phyloP scores from a whole-genome alignment of 768 basidiomycete genomes.

The Phylloporus rhodoxanthus region DNA sequence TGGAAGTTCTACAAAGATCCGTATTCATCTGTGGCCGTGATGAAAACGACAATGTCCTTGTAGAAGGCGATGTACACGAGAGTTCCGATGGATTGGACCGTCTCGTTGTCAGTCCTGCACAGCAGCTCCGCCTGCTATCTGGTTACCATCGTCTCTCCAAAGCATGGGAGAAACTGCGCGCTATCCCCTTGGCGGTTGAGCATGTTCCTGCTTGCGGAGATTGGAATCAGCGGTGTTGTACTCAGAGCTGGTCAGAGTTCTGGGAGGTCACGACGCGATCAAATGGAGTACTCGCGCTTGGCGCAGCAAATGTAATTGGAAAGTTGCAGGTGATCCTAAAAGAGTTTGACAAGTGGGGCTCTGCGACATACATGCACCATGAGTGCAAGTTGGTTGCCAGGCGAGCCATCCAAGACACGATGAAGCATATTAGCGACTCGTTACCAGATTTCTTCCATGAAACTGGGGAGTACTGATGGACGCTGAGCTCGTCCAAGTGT shows the following conservation, averaged over 20 bases:
- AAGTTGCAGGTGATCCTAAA: constrained; percentile 55
- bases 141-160: constrained; percentile 65
- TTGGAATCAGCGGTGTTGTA: constrained; percentile 70
- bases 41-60: constrained; percentile 9
- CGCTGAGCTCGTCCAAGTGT: background rate
- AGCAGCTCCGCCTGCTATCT: constrained; percentile 60
- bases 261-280: constrained; percentile 71
- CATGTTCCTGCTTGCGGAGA: constrained; percentile 59
- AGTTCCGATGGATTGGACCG: constrained; percentile 37
- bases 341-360: constrained; percentile 67
- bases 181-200: constrained; percentile 53
- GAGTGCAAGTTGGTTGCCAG: constrained; percentile 61
- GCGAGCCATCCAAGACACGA: constrained; percentile 48
- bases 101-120: constrained; percentile 49
- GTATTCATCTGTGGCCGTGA: constrained; percentile 23
- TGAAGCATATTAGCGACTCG: constrained; percentile 52
- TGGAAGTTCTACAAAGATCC: constrained; percentile 67
- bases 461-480: constrained; percentile 28
- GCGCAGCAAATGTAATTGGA: constrained; percentile 62
- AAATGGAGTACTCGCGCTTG: constrained; percentile 54
- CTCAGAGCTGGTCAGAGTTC: constrained; percentile 70
- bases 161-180: constrained; percentile 61
- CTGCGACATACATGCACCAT: constrained; percentile 73
- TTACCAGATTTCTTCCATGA: constrained; percentile 58
- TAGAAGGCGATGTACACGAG: constrained; percentile 31